These are phyloP conservation scores for Calonectria fujianensis DNA, from an alignment of 2,329 filamentous ascomycete genomes.

Conservation along the genomic window DNA sequence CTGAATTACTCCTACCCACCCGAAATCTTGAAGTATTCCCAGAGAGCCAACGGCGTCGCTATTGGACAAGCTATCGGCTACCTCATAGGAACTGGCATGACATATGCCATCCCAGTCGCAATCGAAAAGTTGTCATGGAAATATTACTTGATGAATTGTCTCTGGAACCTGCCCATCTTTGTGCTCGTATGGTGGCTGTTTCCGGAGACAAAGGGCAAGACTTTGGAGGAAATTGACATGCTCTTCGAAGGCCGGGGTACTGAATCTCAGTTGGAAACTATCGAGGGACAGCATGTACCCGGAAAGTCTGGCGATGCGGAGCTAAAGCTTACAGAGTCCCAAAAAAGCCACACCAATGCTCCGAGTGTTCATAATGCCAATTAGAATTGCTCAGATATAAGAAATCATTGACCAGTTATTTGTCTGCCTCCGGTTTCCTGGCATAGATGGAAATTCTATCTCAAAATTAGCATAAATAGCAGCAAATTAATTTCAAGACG, in stretches of 20 bases:
- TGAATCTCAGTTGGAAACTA: neutral
- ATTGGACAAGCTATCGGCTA: constrained; percentile 16
- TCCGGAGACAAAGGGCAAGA: constrained; percentile 21
- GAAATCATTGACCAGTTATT: neutral
- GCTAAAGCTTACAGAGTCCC: neutral
- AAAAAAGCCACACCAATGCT: neutral
- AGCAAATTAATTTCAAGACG: neutral
- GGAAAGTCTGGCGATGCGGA: neutral
- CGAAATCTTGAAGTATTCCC: constrained; percentile 13
- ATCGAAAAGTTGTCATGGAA: constrained; percentile 15
- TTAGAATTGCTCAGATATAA: neutral
- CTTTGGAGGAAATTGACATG: constrained; percentile 14
- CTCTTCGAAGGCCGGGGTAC: neutral
- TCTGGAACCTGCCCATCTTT: constrained; percentile 5
- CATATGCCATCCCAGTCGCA: constrained; percentile 11
- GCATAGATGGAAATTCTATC: constrained; percentile 5
- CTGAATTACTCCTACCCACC: constrained; percentile 6
- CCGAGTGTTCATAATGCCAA: neutral
- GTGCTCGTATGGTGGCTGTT: constrained; percentile 1
- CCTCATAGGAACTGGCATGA: constrained; percentile 5
- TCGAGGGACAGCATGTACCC: neutral
- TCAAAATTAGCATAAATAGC: neutral
- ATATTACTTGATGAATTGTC: constrained; percentile 2
- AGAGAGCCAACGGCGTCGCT: constrained; percentile 7
- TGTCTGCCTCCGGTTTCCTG: neutral